These are phyloP conservation scores for Viola pubescens DNA, from an alignment of 441 rosid genomes.

Conservation along the genomic window DNA sequence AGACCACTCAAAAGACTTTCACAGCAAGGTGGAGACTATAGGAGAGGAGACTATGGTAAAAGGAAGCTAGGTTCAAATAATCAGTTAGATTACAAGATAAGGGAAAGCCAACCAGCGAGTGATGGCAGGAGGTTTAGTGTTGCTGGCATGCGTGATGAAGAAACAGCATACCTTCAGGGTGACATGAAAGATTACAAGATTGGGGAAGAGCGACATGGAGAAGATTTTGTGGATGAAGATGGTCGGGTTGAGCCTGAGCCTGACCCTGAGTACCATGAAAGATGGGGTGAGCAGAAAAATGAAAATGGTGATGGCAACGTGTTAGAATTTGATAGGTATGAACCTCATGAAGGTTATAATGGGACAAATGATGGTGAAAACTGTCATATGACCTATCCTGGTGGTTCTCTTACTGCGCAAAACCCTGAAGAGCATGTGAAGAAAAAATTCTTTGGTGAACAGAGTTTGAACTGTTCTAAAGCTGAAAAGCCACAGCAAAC, in stretches of 20 bases:
- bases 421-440: constrained; percentile 16
- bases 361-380: constrained; percentile 20
- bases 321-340: constrained; percentile 28
- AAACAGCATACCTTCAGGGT: constrained; percentile 6
- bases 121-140: constrained; percentile 14
- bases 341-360: constrained; percentile 23
- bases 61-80: constrained; percentile 20
- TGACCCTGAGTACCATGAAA: constrained; percentile 22
- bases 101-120: constrained; percentile 14
- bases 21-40: constrained; percentile 20
- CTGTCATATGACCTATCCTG: constrained; percentile 12
- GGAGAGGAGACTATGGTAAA: constrained; percentile 11
- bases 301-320: constrained; percentile 21
- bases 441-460: constrained; percentile 13
- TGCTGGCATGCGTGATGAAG: constrained; percentile 19
- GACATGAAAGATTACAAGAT: constrained; percentile 5
- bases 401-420: constrained; percentile 18
- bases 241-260: constrained; percentile 12
- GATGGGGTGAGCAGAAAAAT: constrained; percentile 33
- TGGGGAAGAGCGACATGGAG: constrained; percentile 19
- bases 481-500: constrained; percentile 16
- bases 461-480: constrained; percentile 10
- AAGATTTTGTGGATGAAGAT: constrained; percentile 22
- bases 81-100: constrained; percentile 14
- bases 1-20: constrained; percentile 21